Evolutionary conservation across 1,139 yeast genomes (phyloP).

Genomic region (Kazachstania sp.): DNA sequence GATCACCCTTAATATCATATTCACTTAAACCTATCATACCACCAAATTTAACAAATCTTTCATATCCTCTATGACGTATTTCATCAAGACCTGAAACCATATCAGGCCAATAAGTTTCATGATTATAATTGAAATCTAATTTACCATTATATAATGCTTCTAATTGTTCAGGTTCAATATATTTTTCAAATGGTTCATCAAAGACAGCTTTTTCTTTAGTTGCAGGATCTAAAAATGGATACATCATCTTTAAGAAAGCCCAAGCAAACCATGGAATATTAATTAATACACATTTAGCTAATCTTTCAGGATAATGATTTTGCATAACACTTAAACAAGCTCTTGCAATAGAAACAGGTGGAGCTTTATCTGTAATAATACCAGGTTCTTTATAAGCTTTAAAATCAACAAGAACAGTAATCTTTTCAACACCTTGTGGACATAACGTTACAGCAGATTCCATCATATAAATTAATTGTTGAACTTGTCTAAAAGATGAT

Average conservation of each 20-base stretch:
- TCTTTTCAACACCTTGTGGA: slow-evolving; percentile 92
- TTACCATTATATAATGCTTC: slow-evolving; percentile 75
- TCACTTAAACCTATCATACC: slow-evolving; percentile 69
- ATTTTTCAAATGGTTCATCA: slow-evolving; percentile 75
- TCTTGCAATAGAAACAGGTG: slow-evolving; percentile 42
- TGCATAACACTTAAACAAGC: slow-evolving; percentile 82
- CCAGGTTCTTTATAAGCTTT: slow-evolving; percentile 50
- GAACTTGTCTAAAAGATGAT: slow-evolving; percentile 77
- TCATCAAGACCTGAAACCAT: slow-evolving; percentile 48
- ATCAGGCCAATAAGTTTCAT: slow-evolving; percentile 70
- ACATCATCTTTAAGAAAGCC: slow-evolving; percentile 75
- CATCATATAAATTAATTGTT: slow-evolving; percentile 82
- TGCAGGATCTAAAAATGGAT: slow-evolving; percentile 86
- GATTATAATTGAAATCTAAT: slow-evolving; percentile 70
- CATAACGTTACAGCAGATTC: slow-evolving; percentile 80
- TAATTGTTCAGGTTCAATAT: slow-evolving; percentile 68
- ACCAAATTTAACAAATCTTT: slow-evolving; percentile 57
- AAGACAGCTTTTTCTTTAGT: slow-evolving; percentile 83
- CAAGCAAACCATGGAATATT: slow-evolving; percentile 87
- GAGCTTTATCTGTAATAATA: slow-evolving; percentile 30
- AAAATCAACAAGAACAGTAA: slow-evolving; percentile 83
- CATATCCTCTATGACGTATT: slow-evolving; percentile 43
- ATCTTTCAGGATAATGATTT: slow-evolving; percentile 86
- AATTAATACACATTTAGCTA: slow-evolving; percentile 77
- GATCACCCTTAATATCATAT: slow-evolving; percentile 55